Conservation (phyloP, 2,329 filamentous ascomycete species). For the Venturiaceae sp. region DNA sequence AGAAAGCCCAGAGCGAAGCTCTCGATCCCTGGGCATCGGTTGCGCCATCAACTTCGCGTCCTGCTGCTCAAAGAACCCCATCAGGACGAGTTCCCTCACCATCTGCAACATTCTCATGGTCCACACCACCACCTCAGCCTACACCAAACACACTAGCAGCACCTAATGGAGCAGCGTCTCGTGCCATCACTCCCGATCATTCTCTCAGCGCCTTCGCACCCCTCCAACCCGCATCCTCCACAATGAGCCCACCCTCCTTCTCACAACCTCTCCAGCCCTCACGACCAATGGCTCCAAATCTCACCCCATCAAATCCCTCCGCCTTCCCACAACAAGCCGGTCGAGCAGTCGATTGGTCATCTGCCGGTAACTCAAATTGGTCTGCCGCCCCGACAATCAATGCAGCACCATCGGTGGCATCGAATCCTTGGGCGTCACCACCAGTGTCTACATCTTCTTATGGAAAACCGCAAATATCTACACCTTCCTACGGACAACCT, state of each 20-base stretch:
- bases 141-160: slow-evolving; percentile 12
- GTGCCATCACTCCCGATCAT: slow-evolving; percentile 44
- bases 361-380: slow-evolving; percentile 1
- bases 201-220: slow-evolving; percentile 37
- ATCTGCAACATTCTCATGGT: slow-evolving; percentile 37
- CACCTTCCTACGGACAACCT: not conserved
- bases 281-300: not conserved
- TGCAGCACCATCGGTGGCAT: not conserved
- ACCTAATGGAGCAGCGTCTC: slow-evolving; percentile 16
- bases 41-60: slow-evolving; percentile 20
- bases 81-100: slow-evolving; percentile 18
- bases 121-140: slow-evolving; percentile 22
- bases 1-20: slow-evolving; percentile 26
- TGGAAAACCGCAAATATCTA: not conserved
- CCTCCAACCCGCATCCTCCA: slow-evolving; percentile 29
- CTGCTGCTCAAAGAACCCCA: slow-evolving; percentile 17
- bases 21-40: slow-evolving; percentile 30
- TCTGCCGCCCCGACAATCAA: not conserved
- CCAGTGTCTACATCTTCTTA: not conserved
- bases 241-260: slow-evolving; percentile 19
- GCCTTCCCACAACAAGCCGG: not conserved
- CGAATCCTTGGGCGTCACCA: not conserved
- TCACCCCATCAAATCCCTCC: not conserved
- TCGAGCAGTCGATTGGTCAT: slow-evolving; percentile 1
- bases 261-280: slow-evolving; percentile 27